These are phyloP conservation scores for Talaromyces sp. DNA, from an alignment of 2,329 filamentous ascomycete species.

Conservation along the genomic window DNA sequence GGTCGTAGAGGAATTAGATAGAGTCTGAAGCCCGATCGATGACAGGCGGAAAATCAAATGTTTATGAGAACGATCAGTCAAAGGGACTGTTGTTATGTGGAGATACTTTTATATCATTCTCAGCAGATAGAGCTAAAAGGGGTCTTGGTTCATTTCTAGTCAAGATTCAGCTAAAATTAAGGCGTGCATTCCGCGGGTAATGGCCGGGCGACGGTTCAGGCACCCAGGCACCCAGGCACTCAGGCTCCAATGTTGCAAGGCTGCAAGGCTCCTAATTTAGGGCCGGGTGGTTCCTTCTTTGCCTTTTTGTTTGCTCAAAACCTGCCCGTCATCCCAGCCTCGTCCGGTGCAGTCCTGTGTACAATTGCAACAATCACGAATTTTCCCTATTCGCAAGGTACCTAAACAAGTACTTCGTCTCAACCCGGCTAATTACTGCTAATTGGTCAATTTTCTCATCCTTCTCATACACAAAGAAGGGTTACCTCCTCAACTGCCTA, in stretches of 20 bases:
- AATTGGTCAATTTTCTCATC: neutral
- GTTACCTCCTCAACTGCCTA: neutral
- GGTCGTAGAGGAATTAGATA: neutral
- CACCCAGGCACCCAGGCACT: slow-evolving; percentile 7
- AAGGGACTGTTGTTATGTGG: neutral
- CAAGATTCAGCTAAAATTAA: too few species aligned
- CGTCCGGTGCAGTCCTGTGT: neutral
- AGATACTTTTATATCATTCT: neutral
- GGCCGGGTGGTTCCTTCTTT: neutral
- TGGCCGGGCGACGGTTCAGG: slow-evolving; percentile 14
- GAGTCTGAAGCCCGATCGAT: neutral
- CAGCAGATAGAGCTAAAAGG: too few species aligned
- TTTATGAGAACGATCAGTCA: neutral
- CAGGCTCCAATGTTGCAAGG: slow-evolving; percentile 7
- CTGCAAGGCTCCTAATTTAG: slow-evolving; percentile 1
- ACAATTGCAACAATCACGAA: neutral
- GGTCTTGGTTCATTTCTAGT: too few species aligned
- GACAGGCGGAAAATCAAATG: neutral
- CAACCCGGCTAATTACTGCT: neutral
- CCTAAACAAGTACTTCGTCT: neutral
- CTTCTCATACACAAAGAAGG: neutral
- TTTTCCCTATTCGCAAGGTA: neutral
- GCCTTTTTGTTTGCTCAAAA: slow-evolving; percentile 8
- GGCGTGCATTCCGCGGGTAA: slow-evolving; percentile 11
- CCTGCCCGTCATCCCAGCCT: slow-evolving; percentile 8